These are phyloP conservation scores for Nadsonia commutata DNA, from an alignment of 1,139 yeast genomes.

Conservation along the genomic window DNA sequence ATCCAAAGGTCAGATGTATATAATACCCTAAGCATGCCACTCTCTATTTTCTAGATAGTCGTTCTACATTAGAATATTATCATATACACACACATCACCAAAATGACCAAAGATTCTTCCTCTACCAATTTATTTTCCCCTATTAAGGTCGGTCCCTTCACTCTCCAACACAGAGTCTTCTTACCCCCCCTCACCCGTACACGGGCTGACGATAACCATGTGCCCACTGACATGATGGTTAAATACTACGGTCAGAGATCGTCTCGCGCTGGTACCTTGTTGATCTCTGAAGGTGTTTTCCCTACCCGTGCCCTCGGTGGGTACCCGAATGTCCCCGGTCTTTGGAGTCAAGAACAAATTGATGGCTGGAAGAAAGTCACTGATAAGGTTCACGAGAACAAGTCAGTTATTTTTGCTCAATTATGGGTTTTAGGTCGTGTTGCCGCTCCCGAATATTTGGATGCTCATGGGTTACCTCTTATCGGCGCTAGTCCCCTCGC, in stretches of 20 bases:
- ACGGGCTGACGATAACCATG: constrained; percentile 21
- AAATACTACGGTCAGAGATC: constrained; percentile 41
- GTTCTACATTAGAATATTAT: not conserved
- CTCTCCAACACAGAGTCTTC: constrained; percentile 27
- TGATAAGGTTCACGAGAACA: constrained; percentile 38
- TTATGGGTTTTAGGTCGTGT: constrained; percentile 49
- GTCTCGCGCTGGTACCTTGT: constrained; percentile 33
- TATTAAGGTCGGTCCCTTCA: constrained; percentile 13
- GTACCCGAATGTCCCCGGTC: constrained; percentile 36
- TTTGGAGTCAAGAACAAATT: constrained; percentile 34
- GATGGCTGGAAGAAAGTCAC: constrained; percentile 37
- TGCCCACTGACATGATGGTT: constrained; percentile 33
- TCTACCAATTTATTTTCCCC: constrained; percentile 12
- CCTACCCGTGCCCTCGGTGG: constrained; percentile 16
- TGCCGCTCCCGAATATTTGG: constrained; percentile 31
- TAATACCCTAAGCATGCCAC: no score
- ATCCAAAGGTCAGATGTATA: no score
- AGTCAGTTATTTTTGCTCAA: constrained; percentile 38
- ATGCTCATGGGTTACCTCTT: constrained; percentile 20
- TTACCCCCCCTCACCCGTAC: constrained; percentile 37
- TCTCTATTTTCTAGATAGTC: not conserved
- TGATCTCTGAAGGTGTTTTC: constrained; percentile 24
- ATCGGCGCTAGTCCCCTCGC: constrained; percentile 1
- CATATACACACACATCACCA: no score
- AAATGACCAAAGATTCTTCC: constrained; percentile 2